phyloP scores from a whole-genome alignment of 345 rosid species.

The Boechera retrofracta region DNA sequence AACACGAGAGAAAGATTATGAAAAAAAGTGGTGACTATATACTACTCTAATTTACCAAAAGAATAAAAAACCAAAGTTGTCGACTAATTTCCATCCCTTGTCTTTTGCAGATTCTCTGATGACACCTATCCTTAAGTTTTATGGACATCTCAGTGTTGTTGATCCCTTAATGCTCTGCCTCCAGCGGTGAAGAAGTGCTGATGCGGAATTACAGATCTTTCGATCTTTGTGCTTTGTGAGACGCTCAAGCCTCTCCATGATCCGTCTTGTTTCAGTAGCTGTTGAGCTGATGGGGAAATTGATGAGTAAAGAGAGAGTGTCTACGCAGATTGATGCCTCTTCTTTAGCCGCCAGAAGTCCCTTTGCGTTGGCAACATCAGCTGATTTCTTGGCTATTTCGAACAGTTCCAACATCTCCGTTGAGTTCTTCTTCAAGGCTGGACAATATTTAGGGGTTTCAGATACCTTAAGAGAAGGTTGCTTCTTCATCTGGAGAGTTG shows the following conservation, averaged over 20 bases:
- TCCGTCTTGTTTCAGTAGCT: neutral
- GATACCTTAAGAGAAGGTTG: neutral
- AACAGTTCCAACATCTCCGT: constrained; percentile 5
- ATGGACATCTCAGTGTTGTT: neutral
- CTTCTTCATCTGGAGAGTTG: neutral
- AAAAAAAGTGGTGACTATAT: no score
- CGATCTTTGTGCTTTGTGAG: constrained; percentile 23
- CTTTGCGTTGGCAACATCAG: constrained; percentile 23
- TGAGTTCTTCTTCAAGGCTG: neutral
- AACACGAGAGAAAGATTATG: no score
- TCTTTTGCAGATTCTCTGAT: no score
- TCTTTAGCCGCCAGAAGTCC: neutral
- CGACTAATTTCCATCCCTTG: no score
- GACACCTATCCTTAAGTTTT: no score
- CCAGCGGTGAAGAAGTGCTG: neutral
- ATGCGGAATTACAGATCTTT: constrained; percentile 4
- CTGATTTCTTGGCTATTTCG: constrained; percentile 8
- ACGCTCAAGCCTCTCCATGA: neutral
- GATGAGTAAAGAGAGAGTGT: constrained; percentile 2
- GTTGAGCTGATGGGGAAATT: neutral
- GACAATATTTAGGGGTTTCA: neutral
- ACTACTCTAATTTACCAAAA: no score
- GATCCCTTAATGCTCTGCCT: constrained; percentile 5
- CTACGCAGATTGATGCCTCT: constrained; percentile 6
- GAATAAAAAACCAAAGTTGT: no score